Base-by-base conservation (phyloP, 2,329 filamentous ascomycete species). In the Fusarium musae region DNA sequence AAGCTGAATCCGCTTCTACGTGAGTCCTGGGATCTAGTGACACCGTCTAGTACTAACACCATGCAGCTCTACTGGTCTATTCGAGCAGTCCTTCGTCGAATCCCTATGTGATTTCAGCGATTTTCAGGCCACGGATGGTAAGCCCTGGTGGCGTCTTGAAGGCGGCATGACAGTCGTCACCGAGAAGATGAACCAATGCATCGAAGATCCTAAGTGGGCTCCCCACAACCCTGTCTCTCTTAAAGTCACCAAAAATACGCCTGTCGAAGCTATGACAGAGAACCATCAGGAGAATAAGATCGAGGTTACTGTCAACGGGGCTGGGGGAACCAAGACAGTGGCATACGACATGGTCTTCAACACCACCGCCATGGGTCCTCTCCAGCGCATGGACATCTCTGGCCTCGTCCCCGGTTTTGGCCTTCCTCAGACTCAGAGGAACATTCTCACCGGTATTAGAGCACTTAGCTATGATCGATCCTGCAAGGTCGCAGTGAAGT, bases 341-440 rank as follows among this genome's bases (percentile, higher is more conserved):
- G 4, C 32, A 3, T 74, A 74, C 2, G 63, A 72, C 10, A 70
- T 67, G 59, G 73, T 75, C 4, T 75, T 75, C 32, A 75, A 72
- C 60, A 74, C 72, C 0, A 75, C 73, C 0, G 69, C 73, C 2
- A 66, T 75, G 71, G 69, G 61, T 0, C 66, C 62, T 1, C 54
- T 75, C 0, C 66, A 70, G 34, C 57, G 72, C 1, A 75, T 75
- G 66, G 73, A 75, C 1, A 61, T 70, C 1, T 11, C 46, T 0
- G 63, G 63, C 0, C 46, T 75, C 0, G 37, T 44, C 0, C 43
- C 23, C 3, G 68, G 34, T 0, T 44, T 40, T 2, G 64, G 64
- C 5, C 39, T 43, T 7, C 37, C 26, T 1, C 15, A 5, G 6
- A 37, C 15, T 0, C 61, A 58, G 9, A 37, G 50, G 11, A 62